Conservation (phyloP, 2,329 filamentous ascomycete species). For the Beauveria australis region DNA sequence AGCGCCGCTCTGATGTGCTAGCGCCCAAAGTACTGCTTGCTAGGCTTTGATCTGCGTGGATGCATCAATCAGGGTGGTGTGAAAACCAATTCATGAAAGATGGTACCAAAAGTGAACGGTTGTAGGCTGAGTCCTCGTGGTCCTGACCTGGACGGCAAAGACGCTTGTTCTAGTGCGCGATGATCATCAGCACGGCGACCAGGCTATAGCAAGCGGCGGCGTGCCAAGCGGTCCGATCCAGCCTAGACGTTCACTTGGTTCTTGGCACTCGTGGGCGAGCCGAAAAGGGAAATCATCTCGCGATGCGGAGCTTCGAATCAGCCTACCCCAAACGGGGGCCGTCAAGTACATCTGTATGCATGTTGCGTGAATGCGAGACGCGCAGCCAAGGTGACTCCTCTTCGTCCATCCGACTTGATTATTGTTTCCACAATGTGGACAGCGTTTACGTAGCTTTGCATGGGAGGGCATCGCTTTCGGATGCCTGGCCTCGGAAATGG, state of each 20-base stretch:
- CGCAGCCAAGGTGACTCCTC: not conserved
- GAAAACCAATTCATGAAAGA: no score
- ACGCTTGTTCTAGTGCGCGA: no score
- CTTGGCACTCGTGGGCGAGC: not conserved
- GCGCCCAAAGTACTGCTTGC: not conserved
- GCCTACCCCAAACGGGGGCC: not conserved
- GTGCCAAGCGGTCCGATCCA: not conserved
- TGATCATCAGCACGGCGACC: no score
- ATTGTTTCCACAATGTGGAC: not conserved
- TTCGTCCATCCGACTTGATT: no score
- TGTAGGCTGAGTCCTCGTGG: no score
- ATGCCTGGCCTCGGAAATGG: not conserved
- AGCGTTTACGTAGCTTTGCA: not conserved
- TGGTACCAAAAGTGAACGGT: no score
- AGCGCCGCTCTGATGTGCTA: not conserved
- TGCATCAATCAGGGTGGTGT: no score
- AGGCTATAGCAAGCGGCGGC: not conserved
- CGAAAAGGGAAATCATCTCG: conserved; percentile 6
- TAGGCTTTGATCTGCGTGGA: not conserved
- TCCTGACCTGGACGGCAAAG: no score
- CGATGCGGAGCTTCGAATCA: not conserved
- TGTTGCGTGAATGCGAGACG: not conserved
- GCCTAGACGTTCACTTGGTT: not conserved
- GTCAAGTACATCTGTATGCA: not conserved
- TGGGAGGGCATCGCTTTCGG: not conserved